A percentile compares a stretch with the other conserved stretches of the same genome.
Evolutionary conservation across 2,329 filamentous ascomycete genomes (phyloP).

Genomic region (Arthroderma uncinatum): DNA sequence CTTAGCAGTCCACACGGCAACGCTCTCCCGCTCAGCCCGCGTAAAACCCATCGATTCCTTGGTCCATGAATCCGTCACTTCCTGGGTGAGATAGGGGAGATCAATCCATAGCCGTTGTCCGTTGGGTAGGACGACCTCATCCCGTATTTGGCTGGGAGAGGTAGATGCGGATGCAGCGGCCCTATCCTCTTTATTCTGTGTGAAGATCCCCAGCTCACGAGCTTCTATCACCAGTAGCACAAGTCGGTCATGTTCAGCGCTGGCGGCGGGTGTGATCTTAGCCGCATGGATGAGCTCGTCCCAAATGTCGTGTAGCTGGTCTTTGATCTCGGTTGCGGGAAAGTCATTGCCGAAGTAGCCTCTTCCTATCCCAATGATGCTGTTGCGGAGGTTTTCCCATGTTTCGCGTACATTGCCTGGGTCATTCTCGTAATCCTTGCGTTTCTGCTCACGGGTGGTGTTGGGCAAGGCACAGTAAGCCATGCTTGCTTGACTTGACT

Average conservation of each 20-base stretch:
- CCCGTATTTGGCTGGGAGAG: not conserved
- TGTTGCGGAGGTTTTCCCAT: conserved; percentile 2
- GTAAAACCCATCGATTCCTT: not conserved
- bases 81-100: not conserved
- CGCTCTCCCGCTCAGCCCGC: not conserved
- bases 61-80: not conserved
- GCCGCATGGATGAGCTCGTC: not conserved
- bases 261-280: conserved; percentile 4
- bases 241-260: not conserved
- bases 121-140: not conserved
- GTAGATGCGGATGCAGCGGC: not conserved
- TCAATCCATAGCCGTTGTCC: not conserved
- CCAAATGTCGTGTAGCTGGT: not conserved
- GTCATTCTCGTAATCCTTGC: not conserved
- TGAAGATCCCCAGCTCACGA: not conserved
- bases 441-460: not conserved
- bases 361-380: not conserved
- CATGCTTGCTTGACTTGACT: not conserved
- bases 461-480: not conserved
- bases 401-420: not conserved
- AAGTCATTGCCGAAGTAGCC: not conserved
- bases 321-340: not conserved
- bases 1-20: conserved; percentile 1
- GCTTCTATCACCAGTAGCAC: not conserved
- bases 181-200: not conserved